These are phyloP conservation scores for Apiospora phragmitis DNA, from an alignment of 2,329 filamentous ascomycete species.

Conservation along the genomic window DNA sequence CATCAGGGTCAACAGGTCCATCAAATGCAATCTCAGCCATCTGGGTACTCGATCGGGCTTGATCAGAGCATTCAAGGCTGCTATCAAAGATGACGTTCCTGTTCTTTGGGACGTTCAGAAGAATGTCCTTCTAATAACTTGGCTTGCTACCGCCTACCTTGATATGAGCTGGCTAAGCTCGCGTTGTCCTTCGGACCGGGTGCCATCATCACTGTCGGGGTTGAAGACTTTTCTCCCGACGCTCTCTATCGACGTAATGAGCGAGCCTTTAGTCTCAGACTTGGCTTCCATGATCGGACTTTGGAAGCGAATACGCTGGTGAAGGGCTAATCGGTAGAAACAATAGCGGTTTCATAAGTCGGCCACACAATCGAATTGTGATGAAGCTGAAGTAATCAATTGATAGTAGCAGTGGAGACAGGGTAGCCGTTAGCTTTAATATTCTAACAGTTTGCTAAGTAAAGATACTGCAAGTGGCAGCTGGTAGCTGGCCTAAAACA, in stretches of 20 bases:
- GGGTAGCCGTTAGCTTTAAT: too few species aligned
- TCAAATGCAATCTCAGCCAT: constrained; percentile 60
- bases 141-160: constrained; percentile 38
- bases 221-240: constrained; percentile 51
- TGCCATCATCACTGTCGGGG: constrained; percentile 37
- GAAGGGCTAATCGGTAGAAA: neutral
- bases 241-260: constrained; percentile 36
- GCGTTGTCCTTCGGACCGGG: constrained; percentile 34
- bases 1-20: constrained; percentile 58
- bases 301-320: neutral
- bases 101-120: constrained; percentile 38
- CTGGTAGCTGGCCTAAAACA: neutral
- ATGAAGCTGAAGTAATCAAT: neutral
- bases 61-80: constrained; percentile 62
- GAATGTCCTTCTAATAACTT: constrained; percentile 17
- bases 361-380: neutral
- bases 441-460: too few species aligned
- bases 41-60: constrained; percentile 58
- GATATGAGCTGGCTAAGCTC: constrained; percentile 50
- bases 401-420: neutral
- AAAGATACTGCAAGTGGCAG: neutral
- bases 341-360: neutral
- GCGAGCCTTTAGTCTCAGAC: constrained; percentile 27
- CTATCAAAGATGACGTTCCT: constrained; percentile 53
- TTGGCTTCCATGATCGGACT: constrained; percentile 17